Percentiles rank a stretch among this genome's conserved stretches.
phyloP scores from a whole-genome alignment of 2,329 filamentous ascomycete species.

The Neofusicoccum sp. region DNA sequence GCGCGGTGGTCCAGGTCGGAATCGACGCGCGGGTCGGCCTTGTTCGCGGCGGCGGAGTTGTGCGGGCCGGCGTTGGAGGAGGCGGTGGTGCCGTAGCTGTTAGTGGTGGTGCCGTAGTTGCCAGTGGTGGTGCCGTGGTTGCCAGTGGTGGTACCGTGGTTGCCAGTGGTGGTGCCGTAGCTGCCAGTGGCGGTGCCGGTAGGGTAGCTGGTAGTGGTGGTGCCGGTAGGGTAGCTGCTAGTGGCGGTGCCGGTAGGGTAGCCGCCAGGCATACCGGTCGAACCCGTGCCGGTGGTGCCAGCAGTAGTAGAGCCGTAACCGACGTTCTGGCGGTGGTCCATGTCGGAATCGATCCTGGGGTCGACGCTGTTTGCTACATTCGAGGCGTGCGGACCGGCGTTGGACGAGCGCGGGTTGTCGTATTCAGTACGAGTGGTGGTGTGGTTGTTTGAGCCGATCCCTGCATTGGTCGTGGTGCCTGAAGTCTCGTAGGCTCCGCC shows the following conservation, averaged over 20 bases:
- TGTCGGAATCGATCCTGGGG: conserved; percentile 7
- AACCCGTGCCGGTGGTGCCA: background rate
- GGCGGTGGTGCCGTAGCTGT: background rate
- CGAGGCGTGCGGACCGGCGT: conserved; percentile 10
- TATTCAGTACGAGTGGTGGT: background rate
- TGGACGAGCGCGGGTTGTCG: background rate
- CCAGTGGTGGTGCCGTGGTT: background rate
- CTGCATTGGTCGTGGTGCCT: background rate
- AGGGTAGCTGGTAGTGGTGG: background rate
- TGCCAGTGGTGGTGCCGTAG: background rate
- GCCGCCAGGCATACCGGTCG: background rate
- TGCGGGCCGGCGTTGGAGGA: conserved; percentile 19
- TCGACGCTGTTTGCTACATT: conserved; percentile 13
- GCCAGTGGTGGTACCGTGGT: background rate
- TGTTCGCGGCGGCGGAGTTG: background rate
- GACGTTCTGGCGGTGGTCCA: conserved; percentile 4
- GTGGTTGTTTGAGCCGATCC: background rate
- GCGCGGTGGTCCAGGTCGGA: conserved; percentile 18
- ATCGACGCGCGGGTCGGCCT: conserved; percentile 17
- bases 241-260: conserved; percentile 9
- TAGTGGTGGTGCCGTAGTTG: background rate
- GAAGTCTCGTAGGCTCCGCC: background rate
- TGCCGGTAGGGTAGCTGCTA: conserved; percentile 3
- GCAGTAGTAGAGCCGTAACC: background rate
- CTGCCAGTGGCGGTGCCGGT: background rate